These are phyloP conservation scores for Sequoia sempervirens DNA, from an alignment of 75 land plant genomes.

Conservation along the genomic window DNA sequence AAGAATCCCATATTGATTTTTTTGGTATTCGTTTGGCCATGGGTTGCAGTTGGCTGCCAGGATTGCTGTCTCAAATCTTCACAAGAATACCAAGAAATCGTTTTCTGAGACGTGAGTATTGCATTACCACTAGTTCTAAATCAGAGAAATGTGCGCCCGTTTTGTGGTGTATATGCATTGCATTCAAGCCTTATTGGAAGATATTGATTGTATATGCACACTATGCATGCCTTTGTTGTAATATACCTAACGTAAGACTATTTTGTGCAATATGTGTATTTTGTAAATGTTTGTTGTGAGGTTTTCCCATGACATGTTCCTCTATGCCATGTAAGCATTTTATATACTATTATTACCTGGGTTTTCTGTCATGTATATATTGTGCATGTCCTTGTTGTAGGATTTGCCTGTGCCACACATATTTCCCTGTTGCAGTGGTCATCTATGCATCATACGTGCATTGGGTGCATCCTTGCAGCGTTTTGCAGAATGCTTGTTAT, in stretches of 20 bases:
- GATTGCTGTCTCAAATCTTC: conserved; percentile 48
- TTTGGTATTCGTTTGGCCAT: background rate
- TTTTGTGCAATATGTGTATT: background rate
- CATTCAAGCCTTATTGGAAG: background rate
- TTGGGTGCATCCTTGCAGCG: background rate
- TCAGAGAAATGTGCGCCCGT: background rate
- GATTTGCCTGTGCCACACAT: background rate
- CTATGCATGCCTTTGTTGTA: background rate
- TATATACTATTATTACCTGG: background rate
- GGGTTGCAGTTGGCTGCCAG: conserved; percentile 37
- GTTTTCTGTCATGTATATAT: background rate
- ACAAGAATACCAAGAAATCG: conserved; percentile 43
- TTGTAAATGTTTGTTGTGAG: no score
- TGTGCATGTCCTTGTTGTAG: background rate
- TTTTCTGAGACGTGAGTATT: conserved; percentile 43
- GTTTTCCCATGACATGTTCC: no score
- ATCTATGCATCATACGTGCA: background rate
- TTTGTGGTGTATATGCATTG: background rate
- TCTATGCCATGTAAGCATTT: background rate
- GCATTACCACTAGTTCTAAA: background rate
- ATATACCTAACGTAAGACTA: background rate
- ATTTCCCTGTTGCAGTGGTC: no score
- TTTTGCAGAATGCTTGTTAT: background rate
- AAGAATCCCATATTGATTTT: background rate
- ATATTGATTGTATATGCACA: background rate